Evolutionary conservation across 352 stramenopile genomes (phyloP), one percentile per base, ranked within the genome.

Genomic region (Stephanocyclus meneghinianus): DNA sequence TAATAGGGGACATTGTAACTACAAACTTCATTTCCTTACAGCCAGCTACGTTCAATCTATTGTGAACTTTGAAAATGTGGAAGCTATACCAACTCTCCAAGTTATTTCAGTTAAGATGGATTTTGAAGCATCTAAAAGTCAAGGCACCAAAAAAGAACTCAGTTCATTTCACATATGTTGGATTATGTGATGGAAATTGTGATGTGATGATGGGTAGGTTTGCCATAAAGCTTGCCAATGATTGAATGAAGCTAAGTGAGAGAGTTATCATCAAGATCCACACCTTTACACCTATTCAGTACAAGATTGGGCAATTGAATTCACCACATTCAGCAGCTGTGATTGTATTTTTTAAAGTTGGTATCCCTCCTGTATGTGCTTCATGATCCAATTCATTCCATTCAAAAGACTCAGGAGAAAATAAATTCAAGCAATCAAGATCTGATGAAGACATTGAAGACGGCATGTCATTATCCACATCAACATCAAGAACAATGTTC

Each of bases 191-290:
- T 44, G 44, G 62, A 2, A 71, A 44, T 21, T 13, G 26, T 0
- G 44, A 71, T 71, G 62, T 71, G 13, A 60, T 71, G 45, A 45
- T 21, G 18, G 62, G 44, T 0, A 21, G 44, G 21, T 16, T 57
- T 30, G n/a, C 45, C n/a, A 71, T 71, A 45, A 26, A 71, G 5
- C n/a, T 71, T 44, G 44, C 62, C 9, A n/a, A 71, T 26, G 62
- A 71, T 7, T 18, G 62, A 16, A 59, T 30, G 4, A 59, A 60
- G 30, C 26, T 71, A 4, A 1, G 30, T 21, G 45, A 16, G 5
- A 10, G 45, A 6, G 45, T 16, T 53, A 21, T 53, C 45, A 53
- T 53, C n/a, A 6, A 53, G n/a, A 5, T 53, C 3, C 3, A 9
- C 3, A 53, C n/a, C 3, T 53, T 53, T 10, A 53, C 45, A 16